Conservation (phyloP, 2,329 filamentous ascomycete species). For the Raffaelea albimanens region DNA sequence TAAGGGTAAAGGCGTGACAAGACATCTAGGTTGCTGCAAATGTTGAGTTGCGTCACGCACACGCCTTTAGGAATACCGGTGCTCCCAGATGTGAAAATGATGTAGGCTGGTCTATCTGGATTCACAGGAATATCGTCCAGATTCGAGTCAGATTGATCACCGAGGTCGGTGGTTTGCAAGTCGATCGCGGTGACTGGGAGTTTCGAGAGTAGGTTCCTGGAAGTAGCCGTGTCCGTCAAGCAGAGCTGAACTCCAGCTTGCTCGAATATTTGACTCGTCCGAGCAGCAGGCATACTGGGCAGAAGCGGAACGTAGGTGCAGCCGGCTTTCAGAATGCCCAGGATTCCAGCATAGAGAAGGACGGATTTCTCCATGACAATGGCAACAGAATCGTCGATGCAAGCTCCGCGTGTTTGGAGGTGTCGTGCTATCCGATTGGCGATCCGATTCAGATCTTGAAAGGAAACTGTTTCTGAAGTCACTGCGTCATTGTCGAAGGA, state of each 20-base stretch:
- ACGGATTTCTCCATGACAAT: constrained; percentile 71
- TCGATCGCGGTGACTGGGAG: constrained; percentile 19
- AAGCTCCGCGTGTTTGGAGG: constrained; percentile 37
- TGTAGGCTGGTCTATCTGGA: constrained; percentile 55
- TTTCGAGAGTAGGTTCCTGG: not conserved
- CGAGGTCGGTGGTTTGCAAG: constrained; percentile 20
- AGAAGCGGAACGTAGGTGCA: constrained; percentile 73
- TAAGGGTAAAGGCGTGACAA: constrained; percentile 59
- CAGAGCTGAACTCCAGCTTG: constrained; percentile 45
- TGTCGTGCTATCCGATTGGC: constrained; percentile 55
- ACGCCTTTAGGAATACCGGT: constrained; percentile 76
- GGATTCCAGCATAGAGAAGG: constrained; percentile 61
- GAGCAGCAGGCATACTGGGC: constrained; percentile 56
- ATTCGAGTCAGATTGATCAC: not conserved
- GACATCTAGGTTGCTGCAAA: constrained; percentile 64
- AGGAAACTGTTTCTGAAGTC: constrained; percentile 44
- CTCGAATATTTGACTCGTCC: constrained; percentile 51
- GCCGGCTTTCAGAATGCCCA: constrained; percentile 66
- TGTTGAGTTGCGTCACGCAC: constrained; percentile 64
- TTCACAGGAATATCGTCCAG: constrained; percentile 28
- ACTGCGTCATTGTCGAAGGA: constrained; percentile 28
- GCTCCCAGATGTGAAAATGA: constrained; percentile 76
- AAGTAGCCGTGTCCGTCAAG: constrained; percentile 18
- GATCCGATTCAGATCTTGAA: constrained; percentile 49
- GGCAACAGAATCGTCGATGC: constrained; percentile 52